Evolutionary conservation across 1,284 basidiomycete species (phyloP), one percentile per base, ranked within the genome.

Genomic region (Ganoderma sp.): DNA sequence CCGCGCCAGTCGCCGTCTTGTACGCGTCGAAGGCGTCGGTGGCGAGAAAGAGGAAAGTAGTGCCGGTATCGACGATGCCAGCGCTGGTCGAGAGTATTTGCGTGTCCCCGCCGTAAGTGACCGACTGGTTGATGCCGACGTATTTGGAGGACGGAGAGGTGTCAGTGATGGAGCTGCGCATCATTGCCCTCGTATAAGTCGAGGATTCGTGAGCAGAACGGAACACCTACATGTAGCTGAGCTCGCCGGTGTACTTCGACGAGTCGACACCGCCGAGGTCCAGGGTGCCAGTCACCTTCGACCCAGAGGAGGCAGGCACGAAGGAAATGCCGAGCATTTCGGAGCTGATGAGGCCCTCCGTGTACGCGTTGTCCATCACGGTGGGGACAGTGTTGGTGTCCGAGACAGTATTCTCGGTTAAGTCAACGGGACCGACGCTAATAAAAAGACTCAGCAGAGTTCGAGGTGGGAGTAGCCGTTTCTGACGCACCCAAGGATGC

Each of bases 181-280:
- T 88, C 79, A 5, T 82, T 74, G 42, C 84, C 79, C 42, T 6
- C 42, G 5, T 17, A 6, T 25, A 10, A 52, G 48, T 14, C 12
- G 48, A 8, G 32, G 32, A 3, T 4, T 22, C 14, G 54, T 43
- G 58, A 37, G 34, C 37, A 17, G 12, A 32, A 14, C 3, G 22
- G 22, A 85, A 5, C 1, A 64, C 84, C 52, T 71, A 87, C 82
- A 81, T 79, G 75, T 82, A 88, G 60, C 72, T 76, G 59, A 89
- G 74, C 17, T 77, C 65, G 1, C 86, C 84, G 10, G 83, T 85
- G 79, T 83, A 84, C 75, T 84, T 86, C 71, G 71, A 77, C 39
- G 79, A 63, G 70, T 88, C 85, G 56, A 79, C 77, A 42, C 84
- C 85, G 67, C 87, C 87, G 78, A 81, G 79, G n/a, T 75, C 77